A percentile compares a stretch with the other conserved stretches of the same genome.
Evolutionary conservation across 108 stramenopile genomes (phyloP).

Genomic region (Nannochloropsis granulata): DNA sequence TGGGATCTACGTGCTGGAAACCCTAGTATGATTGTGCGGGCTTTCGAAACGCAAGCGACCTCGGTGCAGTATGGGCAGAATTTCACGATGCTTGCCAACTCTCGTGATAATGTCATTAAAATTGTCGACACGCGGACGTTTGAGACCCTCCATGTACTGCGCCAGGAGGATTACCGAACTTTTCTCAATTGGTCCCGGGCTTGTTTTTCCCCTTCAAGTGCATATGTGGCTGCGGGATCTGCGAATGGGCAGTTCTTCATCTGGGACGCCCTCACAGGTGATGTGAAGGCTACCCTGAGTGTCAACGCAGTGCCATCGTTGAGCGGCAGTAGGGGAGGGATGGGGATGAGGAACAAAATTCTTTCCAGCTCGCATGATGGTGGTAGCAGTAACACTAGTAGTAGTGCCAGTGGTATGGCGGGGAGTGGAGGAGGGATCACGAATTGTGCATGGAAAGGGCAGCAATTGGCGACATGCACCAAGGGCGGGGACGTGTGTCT

Average conservation of each 20-base stretch:
- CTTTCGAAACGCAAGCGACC: not conserved
- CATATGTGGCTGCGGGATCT: slow-evolving; percentile 22
- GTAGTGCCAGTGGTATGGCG: not conserved
- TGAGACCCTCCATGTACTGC: slow-evolving; percentile 1
- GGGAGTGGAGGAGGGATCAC: not conserved
- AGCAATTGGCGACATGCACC: not conserved
- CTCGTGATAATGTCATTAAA: not conserved
- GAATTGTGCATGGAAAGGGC: not conserved
- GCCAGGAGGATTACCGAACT: slow-evolving; percentile 22
- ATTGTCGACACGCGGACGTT: slow-evolving; percentile 22
- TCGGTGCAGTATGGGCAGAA: not conserved
- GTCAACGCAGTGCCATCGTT: not conserved
- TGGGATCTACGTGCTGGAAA: not conserved
- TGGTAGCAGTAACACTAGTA: not conserved
- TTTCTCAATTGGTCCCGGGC: slow-evolving; percentile 8
- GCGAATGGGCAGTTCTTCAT: not conserved
- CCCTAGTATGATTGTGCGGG: not conserved
- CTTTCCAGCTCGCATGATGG: too few relatives aligned
- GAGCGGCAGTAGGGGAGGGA: not conserved
- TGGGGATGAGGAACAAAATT: too few relatives aligned
- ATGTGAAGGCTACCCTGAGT: not conserved
- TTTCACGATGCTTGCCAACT: not conserved
- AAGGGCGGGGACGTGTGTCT: not conserved
- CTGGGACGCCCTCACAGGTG: not conserved
- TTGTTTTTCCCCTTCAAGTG: slow-evolving; percentile 14